Evolutionary conservation across 331 rosid species (phyloP).

Genomic region (Rhamnella rubrinervis): DNA sequence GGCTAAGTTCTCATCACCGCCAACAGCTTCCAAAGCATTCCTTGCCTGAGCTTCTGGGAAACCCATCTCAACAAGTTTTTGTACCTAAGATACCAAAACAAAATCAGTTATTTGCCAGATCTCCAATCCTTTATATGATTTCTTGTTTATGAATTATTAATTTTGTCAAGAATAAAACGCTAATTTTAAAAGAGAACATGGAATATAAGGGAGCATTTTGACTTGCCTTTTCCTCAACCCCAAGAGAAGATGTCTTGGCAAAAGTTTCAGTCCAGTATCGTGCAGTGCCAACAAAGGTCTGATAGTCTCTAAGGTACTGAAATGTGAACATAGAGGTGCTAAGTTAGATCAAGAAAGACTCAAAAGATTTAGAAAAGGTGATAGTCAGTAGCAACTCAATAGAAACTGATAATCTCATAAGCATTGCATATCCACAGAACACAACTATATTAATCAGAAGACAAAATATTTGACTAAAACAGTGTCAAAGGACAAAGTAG

Average conservation of each 20-base stretch:
- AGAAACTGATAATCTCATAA: neutral
- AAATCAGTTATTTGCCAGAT: too few relatives aligned
- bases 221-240: conserved; percentile 80
- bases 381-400: neutral
- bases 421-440: conserved; percentile 10
- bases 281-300: conserved; percentile 87
- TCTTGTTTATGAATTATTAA: too few relatives aligned
- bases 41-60: conserved; percentile 84
- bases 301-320: conserved; percentile 83
- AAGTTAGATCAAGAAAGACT: neutral
- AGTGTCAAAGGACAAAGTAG: neutral
- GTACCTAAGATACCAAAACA: conserved; percentile 43
- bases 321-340: conserved; percentile 17
- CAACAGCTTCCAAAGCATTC: conserved; percentile 79
- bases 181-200: neutral
- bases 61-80: conserved; percentile 91
- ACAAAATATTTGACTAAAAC: conserved; percentile 6
- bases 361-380: neutral
- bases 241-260: conserved; percentile 78
- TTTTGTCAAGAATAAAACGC: too few relatives aligned
- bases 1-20: conserved; percentile 94
- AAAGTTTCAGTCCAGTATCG: conserved; percentile 96
- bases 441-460: neutral
- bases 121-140: too few relatives aligned
- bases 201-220: neutral